phyloP scores from a whole-genome alignment of 2,329 filamentous ascomycete species.

The Fusarium euwallaceae region DNA sequence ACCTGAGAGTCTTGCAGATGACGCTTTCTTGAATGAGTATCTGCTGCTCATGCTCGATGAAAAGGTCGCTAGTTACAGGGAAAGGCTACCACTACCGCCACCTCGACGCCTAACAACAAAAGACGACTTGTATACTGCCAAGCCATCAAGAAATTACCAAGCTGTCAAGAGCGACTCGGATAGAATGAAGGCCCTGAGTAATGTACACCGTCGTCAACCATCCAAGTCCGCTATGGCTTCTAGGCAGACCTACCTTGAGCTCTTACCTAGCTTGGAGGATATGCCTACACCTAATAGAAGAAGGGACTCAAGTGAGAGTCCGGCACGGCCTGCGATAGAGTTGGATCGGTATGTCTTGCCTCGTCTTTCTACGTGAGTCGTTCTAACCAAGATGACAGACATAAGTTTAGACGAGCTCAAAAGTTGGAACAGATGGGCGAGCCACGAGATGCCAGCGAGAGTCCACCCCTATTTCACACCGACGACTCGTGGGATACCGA shows the following conservation, averaged over 20 bases:
- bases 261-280: background rate
- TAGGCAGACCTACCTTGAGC: background rate
- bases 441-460: background rate
- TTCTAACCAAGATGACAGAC: constrained; percentile 20
- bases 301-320: background rate
- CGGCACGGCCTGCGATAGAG: background rate
- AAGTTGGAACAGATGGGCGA: constrained; percentile 14
- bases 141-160: background rate
- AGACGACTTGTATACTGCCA: background rate
- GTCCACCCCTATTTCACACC: background rate
- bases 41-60: constrained; percentile 47
- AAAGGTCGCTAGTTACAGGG: constrained; percentile 41
- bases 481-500: background rate
- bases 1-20: constrained; percentile 11
- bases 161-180: constrained; percentile 18
- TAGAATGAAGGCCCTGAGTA: background rate
- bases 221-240: background rate
- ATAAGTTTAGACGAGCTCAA: constrained; percentile 18
- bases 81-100: background rate
- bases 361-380: background rate
- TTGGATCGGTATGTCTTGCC: background rate
- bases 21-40: constrained; percentile 18
- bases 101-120: background rate
- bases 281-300: background rate
- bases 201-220: background rate